Evolutionary conservation across 2,329 filamentous ascomycete species (phyloP).

Genomic region (Aspergillus neotritici): DNA sequence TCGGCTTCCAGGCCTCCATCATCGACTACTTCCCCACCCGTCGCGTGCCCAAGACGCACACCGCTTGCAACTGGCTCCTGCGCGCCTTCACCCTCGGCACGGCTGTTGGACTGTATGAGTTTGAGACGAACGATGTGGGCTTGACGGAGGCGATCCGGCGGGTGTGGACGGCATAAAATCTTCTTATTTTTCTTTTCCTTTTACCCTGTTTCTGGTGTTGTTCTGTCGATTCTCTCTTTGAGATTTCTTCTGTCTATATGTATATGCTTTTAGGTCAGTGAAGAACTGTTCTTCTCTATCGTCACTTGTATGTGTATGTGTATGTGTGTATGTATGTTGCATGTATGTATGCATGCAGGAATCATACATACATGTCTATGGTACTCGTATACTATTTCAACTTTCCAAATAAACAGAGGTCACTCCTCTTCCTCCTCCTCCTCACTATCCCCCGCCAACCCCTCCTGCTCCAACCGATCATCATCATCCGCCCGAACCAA

Average conservation of each 20-base stretch:
- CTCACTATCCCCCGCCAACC: slow-evolving; percentile 42
- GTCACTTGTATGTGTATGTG: slow-evolving; percentile 25
- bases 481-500: slow-evolving; percentile 67
- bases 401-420: neutral
- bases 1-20: slow-evolving; percentile 82
- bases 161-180: slow-evolving; percentile 71
- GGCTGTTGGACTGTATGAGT: slow-evolving; percentile 89
- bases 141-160: slow-evolving; percentile 83
- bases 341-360: too few species aligned
- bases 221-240: slow-evolving; percentile 1
- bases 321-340: slow-evolving; percentile 33
- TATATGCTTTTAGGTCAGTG: too few species aligned
- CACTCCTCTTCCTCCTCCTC: slow-evolving; percentile 20
- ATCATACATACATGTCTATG: too few species aligned
- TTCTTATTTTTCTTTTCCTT: slow-evolving; percentile 22
- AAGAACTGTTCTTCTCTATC: slow-evolving; percentile 7
- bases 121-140: slow-evolving; percentile 97
- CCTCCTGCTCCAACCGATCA: slow-evolving; percentile 37
- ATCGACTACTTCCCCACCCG: slow-evolving; percentile 82
- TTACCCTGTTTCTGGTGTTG: slow-evolving; percentile 18
- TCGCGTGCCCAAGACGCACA: slow-evolving; percentile 62
- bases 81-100: slow-evolving; percentile 73
- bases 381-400: neutral
- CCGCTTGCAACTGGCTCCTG: slow-evolving; percentile 68
- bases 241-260: too few species aligned